Conservation (phyloP, 768 basidiomycete genomes). For the Chiua virens region DNA sequence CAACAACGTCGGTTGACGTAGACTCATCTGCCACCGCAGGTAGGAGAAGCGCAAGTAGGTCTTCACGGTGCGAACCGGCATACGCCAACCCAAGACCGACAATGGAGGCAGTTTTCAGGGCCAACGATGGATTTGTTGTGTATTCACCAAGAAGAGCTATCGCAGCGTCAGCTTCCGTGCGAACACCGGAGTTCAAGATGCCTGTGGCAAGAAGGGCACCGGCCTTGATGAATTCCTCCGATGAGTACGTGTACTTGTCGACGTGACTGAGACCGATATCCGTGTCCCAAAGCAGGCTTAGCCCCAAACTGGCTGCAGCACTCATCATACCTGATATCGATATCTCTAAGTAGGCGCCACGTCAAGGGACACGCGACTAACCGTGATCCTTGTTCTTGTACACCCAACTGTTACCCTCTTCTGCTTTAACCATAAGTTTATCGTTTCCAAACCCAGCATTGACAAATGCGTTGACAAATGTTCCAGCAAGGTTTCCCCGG, state of each 20-base stretch:
- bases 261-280: constrained; percentile 92
- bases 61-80: constrained; percentile 88
- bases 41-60: constrained; percentile 73
- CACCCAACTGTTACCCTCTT: constrained; percentile 97
- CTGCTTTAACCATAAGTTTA: constrained; percentile 95
- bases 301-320: constrained; percentile 90
- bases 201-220: constrained; percentile 95
- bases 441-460: constrained; percentile 99
- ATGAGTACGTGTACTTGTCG: constrained; percentile 96
- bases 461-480: constrained; percentile 98
- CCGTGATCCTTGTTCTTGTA: constrained; percentile 99
- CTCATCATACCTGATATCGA: constrained; percentile 90
- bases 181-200: constrained; percentile 83
- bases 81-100: constrained; percentile 94
- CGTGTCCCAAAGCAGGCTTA: constrained; percentile 94
- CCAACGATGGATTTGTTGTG: constrained; percentile 80
- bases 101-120: constrained; percentile 84
- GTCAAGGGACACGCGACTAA: constrained; percentile 28
- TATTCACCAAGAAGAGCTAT: constrained; percentile 89
- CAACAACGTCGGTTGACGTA: constrained; percentile 84
- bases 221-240: constrained; percentile 97
- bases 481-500: constrained; percentile 89
- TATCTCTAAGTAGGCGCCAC: constrained; percentile 3
- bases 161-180: constrained; percentile 91
- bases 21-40: constrained; percentile 81